Conservation (phyloP, 2,329 filamentous ascomycete species). For the Alternaria alternata region DNA sequence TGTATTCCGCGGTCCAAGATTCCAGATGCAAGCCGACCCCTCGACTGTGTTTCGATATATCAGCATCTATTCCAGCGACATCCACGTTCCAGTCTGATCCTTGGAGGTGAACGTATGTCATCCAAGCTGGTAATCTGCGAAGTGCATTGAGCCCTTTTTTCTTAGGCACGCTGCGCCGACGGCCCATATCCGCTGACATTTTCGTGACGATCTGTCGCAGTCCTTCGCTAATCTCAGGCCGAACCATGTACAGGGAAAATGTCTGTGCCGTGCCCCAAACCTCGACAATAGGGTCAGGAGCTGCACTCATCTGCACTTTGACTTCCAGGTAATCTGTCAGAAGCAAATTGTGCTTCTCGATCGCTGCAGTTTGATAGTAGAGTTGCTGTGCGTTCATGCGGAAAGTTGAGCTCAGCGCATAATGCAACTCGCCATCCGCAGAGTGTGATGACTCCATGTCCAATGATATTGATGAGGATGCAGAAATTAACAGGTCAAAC, state of each 20-base stretch:
- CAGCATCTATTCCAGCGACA: conserved; percentile 84
- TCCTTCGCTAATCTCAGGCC: conserved; percentile 91
- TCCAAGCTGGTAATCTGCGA: conserved; percentile 81
- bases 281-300: conserved; percentile 84
- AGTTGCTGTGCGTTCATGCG: conserved; percentile 85
- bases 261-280: conserved; percentile 83
- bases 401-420: conserved; percentile 82
- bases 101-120: conserved; percentile 83
- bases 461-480: conserved; percentile 89
- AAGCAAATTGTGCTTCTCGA: conserved; percentile 84
- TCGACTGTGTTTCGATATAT: conserved; percentile 81
- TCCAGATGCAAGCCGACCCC: conserved; percentile 88
- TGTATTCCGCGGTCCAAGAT: conserved; percentile 88
- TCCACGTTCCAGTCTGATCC: conserved; percentile 90
- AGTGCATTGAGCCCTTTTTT: conserved; percentile 66
- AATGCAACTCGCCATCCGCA: conserved; percentile 81
- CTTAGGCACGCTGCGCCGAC: conserved; percentile 51
- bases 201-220: conserved; percentile 90
- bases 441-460: conserved; percentile 98
- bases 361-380: conserved; percentile 90
- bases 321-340: conserved; percentile 88
- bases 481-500: conserved; percentile 94
- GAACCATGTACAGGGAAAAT: conserved; percentile 86
- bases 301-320: conserved; percentile 83
- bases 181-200: conserved; percentile 63